A percentile compares a stretch with the other conserved stretches of the same genome.
Conservation (phyloP, 345 rosid genomes). For the Diplotaxis tenuifolia region DNA sequence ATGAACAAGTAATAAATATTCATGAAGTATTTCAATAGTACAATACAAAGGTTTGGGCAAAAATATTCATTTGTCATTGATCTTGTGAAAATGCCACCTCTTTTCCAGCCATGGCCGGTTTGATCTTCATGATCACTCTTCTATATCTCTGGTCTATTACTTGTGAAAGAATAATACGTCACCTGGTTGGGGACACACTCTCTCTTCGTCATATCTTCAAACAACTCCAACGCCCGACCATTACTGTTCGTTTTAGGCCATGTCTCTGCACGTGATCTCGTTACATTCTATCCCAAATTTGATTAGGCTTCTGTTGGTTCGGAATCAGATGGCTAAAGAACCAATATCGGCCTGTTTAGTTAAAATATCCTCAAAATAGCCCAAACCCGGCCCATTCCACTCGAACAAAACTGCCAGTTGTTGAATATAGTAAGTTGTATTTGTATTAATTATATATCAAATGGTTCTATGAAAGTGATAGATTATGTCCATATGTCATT, state of each 20-base stretch:
- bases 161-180: constrained; percentile 68
- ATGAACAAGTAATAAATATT: constrained; percentile 9
- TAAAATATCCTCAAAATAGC: too few relatives aligned
- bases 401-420: too few relatives aligned
- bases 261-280: constrained; percentile 72
- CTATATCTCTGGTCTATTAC: constrained; percentile 53
- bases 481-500: too few relatives aligned
- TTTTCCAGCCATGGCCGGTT: constrained; percentile 48
- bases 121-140: constrained; percentile 57
- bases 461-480: too few relatives aligned
- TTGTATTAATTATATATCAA: background rate
- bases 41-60: constrained; percentile 14
- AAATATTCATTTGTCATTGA: background rate
- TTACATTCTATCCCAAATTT: constrained; percentile 49
- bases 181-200: constrained; percentile 68
- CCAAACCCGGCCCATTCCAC: too few relatives aligned
- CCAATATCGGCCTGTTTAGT: too few relatives aligned
- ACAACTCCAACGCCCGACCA: constrained; percentile 72
- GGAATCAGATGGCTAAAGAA: too few relatives aligned
- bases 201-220: constrained; percentile 68
- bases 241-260: constrained; percentile 71
- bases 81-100: too few relatives aligned
- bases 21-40: constrained; percentile 16
- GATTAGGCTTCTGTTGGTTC: too few relatives aligned
- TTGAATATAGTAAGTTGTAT: too few relatives aligned